Evolutionary conservation across 352 stramenopile genomes (phyloP), one percentile per base, ranked within the genome.

Genomic region (Phytopythium delawarense): DNA sequence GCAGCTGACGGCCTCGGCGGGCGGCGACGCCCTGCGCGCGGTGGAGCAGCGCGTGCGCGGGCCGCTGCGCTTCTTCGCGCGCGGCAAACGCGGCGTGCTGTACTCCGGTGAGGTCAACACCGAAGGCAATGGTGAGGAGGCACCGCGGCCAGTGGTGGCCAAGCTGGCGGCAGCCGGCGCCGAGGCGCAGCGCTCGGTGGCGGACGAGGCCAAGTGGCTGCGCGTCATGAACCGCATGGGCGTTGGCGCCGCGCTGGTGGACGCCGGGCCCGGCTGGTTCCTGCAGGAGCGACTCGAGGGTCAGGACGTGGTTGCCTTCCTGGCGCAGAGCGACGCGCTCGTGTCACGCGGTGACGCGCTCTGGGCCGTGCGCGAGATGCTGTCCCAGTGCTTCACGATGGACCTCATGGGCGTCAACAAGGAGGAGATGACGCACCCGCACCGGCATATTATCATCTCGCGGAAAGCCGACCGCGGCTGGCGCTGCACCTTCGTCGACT

Each of bases 401-500:
- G 83, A 90, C 68, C 70, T 74, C 54, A 81, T 90, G 69, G 71
- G 79, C 7, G 78, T 90, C 49, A 92, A 90, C 67, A 92, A 92
- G 67, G 83, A 87, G 54, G 83, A 92, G 64, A 92, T 92, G 83
- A 92, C 80, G 12, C 83, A 92, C 51, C 83, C 83, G 39, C 83
- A 85, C 37, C 80, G 80, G 50, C 83, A 92, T 46, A 88, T 92
- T 25, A 79, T 91, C 58, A 57, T 92, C 48, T 39, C 48, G 2
- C 48, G 25, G 25, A 54, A 39, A n/a, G 52, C 54, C 30, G 46
- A 42, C 40, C 18, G 6, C 40, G 60, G 53, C 45, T 87, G 74
- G 74, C 70, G 67, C 46, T 89, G 80, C 62, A 79, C 78, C 12
- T 90, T 92, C 50, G 70, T 92, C 15, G 83, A 92, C 65, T 92